A percentile compares a stretch with the other conserved stretches of the same genome.
Evolutionary conservation across 2,329 filamentous ascomycete genomes (phyloP).

Genomic region (Arthroderma sp.): DNA sequence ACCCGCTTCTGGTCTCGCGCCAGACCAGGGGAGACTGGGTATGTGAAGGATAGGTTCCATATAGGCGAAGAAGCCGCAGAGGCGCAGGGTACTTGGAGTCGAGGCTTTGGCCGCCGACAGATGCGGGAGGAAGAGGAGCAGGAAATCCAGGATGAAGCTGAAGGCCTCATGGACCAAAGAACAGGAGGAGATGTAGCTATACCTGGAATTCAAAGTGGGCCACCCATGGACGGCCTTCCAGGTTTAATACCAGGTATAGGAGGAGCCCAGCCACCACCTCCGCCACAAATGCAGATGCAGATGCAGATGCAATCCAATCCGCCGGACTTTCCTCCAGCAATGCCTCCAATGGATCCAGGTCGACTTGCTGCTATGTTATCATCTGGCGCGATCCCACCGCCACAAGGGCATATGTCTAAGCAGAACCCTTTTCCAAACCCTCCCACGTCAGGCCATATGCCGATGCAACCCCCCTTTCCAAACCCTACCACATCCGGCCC

Average conservation of each 20-base stretch:
- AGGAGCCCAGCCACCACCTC: conserved; percentile 26
- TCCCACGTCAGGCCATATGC: conserved; percentile 15
- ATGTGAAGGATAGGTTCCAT: conserved; percentile 83
- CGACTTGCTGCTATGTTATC: conserved; percentile 31
- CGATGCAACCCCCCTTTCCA: conserved; percentile 4
- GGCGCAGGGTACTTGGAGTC: conserved; percentile 87
- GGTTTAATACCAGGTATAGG: conserved; percentile 37
- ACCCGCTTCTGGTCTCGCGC: conserved; percentile 94
- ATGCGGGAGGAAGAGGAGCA: conserved; percentile 87
- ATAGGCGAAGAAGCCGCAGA: conserved; percentile 89
- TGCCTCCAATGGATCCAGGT: conserved; percentile 37
- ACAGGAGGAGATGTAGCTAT: conserved; percentile 50
- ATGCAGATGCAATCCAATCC: conserved; percentile 17
- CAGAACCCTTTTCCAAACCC: conserved; percentile 6
- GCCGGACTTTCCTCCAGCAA: conserved; percentile 19
- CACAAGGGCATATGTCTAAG: conserved; percentile 9
- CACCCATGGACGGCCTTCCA: conserved; percentile 40
- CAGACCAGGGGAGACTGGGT: conserved; percentile 72
- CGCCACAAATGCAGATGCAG: conserved; percentile 14
- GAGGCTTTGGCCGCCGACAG: conserved; percentile 62
- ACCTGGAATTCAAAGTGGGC: conserved; percentile 43
- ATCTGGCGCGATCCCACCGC: conserved; percentile 7
- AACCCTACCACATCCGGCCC: conserved; percentile 8
- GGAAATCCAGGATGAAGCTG: conserved; percentile 83
- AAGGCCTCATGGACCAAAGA: conserved; percentile 83